Evolutionary conservation across 768 basidiomycete species (phyloP), one percentile per base, ranked within the genome.

Genomic region (Suillus variegatus): DNA sequence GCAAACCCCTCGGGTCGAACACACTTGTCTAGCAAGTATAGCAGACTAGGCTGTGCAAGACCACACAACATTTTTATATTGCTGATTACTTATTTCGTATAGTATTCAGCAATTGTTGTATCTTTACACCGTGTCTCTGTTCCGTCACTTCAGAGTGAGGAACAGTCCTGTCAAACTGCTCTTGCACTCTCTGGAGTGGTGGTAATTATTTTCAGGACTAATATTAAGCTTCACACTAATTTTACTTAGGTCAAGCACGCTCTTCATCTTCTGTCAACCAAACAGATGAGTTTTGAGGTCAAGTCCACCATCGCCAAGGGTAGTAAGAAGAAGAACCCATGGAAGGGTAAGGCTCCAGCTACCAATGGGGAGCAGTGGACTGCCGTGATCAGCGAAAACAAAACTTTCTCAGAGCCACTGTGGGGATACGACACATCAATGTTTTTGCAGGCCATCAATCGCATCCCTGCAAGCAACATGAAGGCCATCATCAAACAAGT

Each of bases 391-490:
- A n/a, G 60, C 6, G 14, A 43, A 32, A 43, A 28, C 10, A 8
- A 61, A 7, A 35, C 16, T 20, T 61, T 61, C 7, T 44, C 7
- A 2, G 43, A 61, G 46, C 43, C 60, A 10, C 41, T 61, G 38
- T 61, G 60, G 60, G 38, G 43, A 10, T 43, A 43, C 13, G n/a
- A 61, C 28, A 61, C 2, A 8, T 28, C 16, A 10, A 47, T 43
- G 40, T 61, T 44, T 35, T 61, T 61, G 22, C 43, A 43, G 60
- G 43, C 60, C 6, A 58, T 58, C 57, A 58, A 38, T 36, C 36
- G 12, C 36, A 38, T 58, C 20, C 41, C 32, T 9, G 12, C 12
- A 14, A 38, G 41, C 18, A 35, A 58, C 22, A 38, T 58, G n/a
- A 22, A 13, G 36, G 9, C 25, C 5, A 58, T 40, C 41, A 41